Evolutionary conservation across 164 flowering plant genomes (phyloP), one percentile per base, ranked within the genome.

Genomic region (Malania oleifera): DNA sequence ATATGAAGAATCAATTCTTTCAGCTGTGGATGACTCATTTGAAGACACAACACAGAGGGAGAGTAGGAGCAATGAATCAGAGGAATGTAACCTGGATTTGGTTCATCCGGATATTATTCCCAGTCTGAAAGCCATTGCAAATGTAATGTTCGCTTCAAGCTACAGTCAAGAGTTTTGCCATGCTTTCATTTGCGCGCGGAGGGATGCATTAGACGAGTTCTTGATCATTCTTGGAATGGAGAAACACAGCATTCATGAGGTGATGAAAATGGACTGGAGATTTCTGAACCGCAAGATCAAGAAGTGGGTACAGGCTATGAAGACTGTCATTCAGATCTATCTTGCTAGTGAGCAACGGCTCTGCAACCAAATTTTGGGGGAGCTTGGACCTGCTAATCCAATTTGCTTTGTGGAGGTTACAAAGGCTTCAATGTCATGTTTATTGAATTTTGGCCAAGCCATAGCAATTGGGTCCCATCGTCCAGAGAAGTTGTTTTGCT

Each of bases 381-480:
- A 67, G 3, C 45, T 63, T 50, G 77, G 67, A 26, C 56, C 68
- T 17, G 44, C 41, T 22, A 61, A 53, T 39, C 25, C 70, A 8
- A 7, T 37, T 27, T 70, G 74, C 68, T 77, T 79, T 26, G 19
- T 62, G 3, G 72, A 82, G 50, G 63, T 56, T 19, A 44, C 82
- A 18, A 73, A 61, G 65, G 61, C 65, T 43, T 13, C 77, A 5
- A 31, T 77, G 25, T 1, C 64, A 10, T 47, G 56, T 41, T 75
- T 82, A 15, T 23, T 82, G 68, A 75, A 72, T 47, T 77, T 77
- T 48, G 82, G 80, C 17, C 60, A 72, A 40, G 80, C 84, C 7
- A 43, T 80, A 1, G 64, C 77, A 2, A 63, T 80, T 50, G 75
- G 72, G 2, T 67, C 80, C 8, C 71, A 39, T 37, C 12, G 12